Evolutionary conservation across 495 filamentous ascomycete species (phyloP).

Genomic region (Pyrenula massariospora): DNA sequence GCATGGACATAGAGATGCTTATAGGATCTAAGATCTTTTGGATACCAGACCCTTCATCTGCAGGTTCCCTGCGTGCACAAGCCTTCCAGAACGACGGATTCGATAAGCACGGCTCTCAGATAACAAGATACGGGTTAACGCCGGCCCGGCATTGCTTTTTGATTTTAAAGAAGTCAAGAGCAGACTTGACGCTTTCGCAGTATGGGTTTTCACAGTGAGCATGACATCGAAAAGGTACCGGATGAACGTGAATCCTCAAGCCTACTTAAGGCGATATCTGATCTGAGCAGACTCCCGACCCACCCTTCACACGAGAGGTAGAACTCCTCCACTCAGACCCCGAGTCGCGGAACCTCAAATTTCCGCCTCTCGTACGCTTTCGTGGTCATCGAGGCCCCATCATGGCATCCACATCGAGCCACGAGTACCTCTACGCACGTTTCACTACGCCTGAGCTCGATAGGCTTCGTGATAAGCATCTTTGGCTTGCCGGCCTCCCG

Average conservation of each 20-base stretch:
- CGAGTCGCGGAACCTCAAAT: background rate
- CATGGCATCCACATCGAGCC: background rate
- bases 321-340: background rate
- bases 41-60: too few relatives aligned
- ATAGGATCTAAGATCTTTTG: too few relatives aligned
- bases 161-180: background rate
- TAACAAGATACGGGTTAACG: too few relatives aligned
- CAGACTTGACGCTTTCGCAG: background rate
- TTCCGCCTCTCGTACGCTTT: background rate
- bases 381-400: background rate
- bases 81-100: too few relatives aligned
- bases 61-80: too few relatives aligned
- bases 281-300: background rate
- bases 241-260: background rate
- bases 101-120: too few relatives aligned
- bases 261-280: background rate
- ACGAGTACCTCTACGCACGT: background rate
- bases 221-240: background rate
- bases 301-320: background rate
- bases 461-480: conserved; percentile 19
- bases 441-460: background rate
- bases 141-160: background rate
- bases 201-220: background rate
- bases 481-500: conserved; percentile 38
- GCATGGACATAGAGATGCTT: too few relatives aligned